Evolutionary conservation across 2,329 filamentous ascomycete genomes (phyloP).

Genomic region (Aspergillus felis): DNA sequence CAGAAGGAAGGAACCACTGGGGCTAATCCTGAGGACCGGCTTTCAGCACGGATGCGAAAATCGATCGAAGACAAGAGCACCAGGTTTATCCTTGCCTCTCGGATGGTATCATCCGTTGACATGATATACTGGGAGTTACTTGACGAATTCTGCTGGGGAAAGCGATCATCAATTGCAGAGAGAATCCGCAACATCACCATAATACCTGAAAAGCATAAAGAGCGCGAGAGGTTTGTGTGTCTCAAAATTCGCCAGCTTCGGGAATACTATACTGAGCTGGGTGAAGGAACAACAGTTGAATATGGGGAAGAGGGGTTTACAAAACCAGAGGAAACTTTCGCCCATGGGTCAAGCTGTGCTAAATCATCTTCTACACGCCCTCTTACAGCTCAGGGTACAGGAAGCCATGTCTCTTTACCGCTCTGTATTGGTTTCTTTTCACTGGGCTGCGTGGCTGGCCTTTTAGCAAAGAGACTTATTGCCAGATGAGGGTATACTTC

Average conservation of each 20-base stretch:
- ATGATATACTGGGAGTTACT: conserved; percentile 9
- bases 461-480: too few species aligned
- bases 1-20: not conserved
- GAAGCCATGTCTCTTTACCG: too few species aligned
- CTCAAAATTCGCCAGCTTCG: conserved; percentile 1
- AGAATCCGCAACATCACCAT: not conserved
- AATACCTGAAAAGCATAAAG: not conserved
- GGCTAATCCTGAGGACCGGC: not conserved
- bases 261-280: conserved; percentile 1
- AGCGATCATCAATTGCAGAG: not conserved
- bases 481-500: too few species aligned
- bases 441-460: too few species aligned
- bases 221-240: conserved; percentile 1
- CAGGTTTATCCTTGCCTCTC: conserved; percentile 6
- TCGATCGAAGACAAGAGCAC: not conserved
- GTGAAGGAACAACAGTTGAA: not conserved
- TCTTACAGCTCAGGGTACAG: too few species aligned
- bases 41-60: conserved; percentile 1
- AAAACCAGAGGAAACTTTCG: too few species aligned
- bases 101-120: conserved; percentile 1
- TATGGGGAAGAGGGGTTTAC: too few species aligned
- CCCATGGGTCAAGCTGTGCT: too few species aligned
- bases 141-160: conserved; percentile 9
- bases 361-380: too few species aligned
- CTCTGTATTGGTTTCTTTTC: too few species aligned